These are phyloP conservation scores for Thinopyrum obtusiflorum DNA, from an alignment of 202 grass and related monocot genomes.

Conservation along the genomic window DNA sequence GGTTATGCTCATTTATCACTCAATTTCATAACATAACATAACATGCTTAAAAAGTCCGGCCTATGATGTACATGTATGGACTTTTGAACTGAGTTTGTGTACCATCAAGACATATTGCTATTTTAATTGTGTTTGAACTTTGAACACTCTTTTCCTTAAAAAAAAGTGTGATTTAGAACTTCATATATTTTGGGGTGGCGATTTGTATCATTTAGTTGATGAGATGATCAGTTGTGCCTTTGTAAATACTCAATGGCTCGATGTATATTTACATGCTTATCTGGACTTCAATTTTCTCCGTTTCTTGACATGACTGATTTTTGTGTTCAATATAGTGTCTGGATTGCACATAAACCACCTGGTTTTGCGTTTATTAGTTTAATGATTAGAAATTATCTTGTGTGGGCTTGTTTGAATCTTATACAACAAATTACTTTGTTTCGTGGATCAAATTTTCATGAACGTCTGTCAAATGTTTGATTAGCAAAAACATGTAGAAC, in stretches of 20 bases:
- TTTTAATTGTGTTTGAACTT: background rate
- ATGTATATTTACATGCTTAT: background rate
- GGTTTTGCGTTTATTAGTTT: slow-evolving; percentile 84
- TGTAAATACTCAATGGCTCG: background rate
- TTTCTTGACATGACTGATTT: background rate
- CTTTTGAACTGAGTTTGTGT: background rate
- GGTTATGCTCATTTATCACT: too few species aligned
- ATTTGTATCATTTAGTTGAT: background rate
- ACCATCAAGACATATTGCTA: background rate
- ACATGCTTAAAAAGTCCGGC: background rate
- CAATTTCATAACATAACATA: too few species aligned
- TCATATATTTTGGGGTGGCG: background rate
- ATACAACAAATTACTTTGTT: background rate
- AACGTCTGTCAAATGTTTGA: background rate
- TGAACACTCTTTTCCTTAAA: background rate
- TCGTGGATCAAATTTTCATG: background rate
- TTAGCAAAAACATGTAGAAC: background rate
- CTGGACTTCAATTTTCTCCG: background rate
- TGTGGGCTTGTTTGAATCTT: background rate
- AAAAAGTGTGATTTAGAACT: background rate
- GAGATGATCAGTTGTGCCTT: background rate
- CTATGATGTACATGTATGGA: background rate
- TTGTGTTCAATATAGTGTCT: slow-evolving; percentile 57
- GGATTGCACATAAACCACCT: slow-evolving; percentile 79
- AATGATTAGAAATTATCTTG: slow-evolving; percentile 40